These are phyloP conservation scores for Solanum hybrid DNA, from an alignment of 305 asterid genomes.

Conservation along the genomic window DNA sequence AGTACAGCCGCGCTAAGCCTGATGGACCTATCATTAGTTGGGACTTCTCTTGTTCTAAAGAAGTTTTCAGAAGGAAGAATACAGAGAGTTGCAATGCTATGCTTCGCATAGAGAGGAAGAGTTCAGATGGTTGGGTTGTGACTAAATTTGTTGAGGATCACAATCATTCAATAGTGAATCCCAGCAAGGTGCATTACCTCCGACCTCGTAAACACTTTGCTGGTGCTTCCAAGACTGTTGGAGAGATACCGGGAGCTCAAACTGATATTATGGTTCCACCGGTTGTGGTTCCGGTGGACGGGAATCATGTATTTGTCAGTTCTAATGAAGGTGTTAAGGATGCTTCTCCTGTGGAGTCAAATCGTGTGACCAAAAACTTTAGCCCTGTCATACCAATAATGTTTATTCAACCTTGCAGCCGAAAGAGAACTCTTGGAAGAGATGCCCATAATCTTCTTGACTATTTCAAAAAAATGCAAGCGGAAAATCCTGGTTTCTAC, in stretches of 20 bases:
- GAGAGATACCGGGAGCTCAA: constrained; percentile 32
- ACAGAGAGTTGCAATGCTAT: constrained; percentile 59
- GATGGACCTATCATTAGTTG: constrained; percentile 53
- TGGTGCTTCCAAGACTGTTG: constrained; percentile 41
- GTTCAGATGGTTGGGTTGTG: constrained; percentile 50
- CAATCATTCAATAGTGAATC: constrained; percentile 47
- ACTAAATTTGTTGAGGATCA: constrained; percentile 74
- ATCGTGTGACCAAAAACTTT: constrained; percentile 24
- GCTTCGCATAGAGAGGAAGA: constrained; percentile 50
- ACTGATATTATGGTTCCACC: constrained; percentile 27
- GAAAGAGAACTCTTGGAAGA: constrained; percentile 56
- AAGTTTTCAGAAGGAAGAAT: constrained; percentile 44
- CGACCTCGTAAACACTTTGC: constrained; percentile 56
- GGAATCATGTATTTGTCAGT: constrained; percentile 34
- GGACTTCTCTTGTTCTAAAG: constrained; percentile 66
- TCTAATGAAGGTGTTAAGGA: constrained; percentile 27
- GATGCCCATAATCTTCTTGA: constrained; percentile 72
- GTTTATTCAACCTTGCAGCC: constrained; percentile 44
- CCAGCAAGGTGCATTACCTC: constrained; percentile 54
- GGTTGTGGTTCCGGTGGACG: constrained; percentile 34
- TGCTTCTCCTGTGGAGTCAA: constrained; percentile 31
- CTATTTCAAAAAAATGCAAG: constrained; percentile 77
- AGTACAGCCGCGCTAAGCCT: constrained; percentile 44
- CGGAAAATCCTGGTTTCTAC: constrained; percentile 71
- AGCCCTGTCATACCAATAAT: constrained; percentile 40